Evolutionary conservation across 2,329 filamentous ascomycete species (phyloP).

Genomic region (Cladophialophora immunda): DNA sequence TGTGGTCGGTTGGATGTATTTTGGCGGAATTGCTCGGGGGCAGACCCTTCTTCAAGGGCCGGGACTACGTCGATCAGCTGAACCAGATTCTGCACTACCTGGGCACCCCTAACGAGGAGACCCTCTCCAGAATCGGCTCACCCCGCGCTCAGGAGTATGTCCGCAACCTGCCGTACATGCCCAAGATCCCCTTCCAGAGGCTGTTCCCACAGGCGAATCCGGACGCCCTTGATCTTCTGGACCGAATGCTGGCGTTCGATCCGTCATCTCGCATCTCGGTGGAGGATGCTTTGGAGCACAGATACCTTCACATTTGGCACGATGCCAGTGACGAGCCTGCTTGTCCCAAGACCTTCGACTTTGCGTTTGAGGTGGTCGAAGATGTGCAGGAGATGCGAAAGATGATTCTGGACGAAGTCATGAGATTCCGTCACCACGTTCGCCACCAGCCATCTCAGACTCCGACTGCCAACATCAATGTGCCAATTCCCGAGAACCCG

Average conservation of each 20-base stretch:
- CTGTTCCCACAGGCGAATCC: constrained; percentile 96
- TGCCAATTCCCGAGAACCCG: constrained; percentile 70
- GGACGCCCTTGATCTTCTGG: constrained; percentile 91
- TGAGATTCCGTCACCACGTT: constrained; percentile 76
- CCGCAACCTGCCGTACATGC: constrained; percentile 92
- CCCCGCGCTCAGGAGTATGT: constrained; percentile 98
- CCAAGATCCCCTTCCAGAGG: constrained; percentile 86
- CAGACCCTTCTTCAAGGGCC: constrained; percentile 98
- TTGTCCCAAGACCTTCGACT: constrained; percentile 95
- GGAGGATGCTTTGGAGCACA: constrained; percentile 94
- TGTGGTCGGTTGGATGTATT: constrained; percentile 99
- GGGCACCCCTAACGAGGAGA: constrained; percentile 95
- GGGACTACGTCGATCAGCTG: constrained; percentile 98
- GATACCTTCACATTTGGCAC: constrained; percentile 97
- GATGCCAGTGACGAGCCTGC: constrained; percentile 94
- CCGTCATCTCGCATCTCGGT: constrained; percentile 92
- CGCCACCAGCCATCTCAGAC: constrained; percentile 55
- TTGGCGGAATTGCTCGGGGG: constrained; percentile 94
- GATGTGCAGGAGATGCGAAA: constrained; percentile 94
- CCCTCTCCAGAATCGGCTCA: constrained; percentile 89
- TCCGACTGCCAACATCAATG: constrained; percentile 49
- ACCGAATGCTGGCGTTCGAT: constrained; percentile 98
- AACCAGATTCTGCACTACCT: constrained; percentile 99
- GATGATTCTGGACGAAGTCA: constrained; percentile 97
- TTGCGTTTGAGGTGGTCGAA: constrained; percentile 97